Percentiles rank a stretch among this genome's conserved stretches.
Conservation (phyloP, 306 rosid genomes). For the Herpetospermum pedunculosum region DNA sequence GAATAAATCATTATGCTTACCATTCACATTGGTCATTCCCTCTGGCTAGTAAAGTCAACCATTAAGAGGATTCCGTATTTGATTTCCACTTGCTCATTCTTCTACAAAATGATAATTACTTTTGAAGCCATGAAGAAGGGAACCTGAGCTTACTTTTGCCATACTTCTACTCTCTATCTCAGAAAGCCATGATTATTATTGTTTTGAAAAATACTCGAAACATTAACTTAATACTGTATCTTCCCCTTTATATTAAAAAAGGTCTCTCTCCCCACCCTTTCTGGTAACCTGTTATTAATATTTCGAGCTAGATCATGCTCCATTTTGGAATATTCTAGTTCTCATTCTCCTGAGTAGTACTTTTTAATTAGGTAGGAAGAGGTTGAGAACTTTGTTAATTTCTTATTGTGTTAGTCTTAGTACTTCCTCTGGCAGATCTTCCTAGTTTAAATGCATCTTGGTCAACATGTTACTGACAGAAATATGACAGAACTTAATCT, state of each 20-base stretch:
- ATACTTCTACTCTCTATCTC: neutral
- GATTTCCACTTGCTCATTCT: neutral
- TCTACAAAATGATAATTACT: neutral
- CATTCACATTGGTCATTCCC: neutral
- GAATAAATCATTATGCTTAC: neutral
- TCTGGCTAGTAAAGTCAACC: neutral
- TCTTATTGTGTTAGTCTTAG: neutral
- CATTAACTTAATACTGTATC: neutral
- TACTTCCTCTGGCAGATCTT: neutral
- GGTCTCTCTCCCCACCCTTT: neutral
- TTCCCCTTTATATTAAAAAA: neutral
- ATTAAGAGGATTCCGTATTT: neutral
- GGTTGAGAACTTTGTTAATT: neutral
- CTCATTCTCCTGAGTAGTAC: neutral
- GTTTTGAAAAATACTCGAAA: neutral
- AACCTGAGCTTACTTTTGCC: neutral
- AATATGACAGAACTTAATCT: slow-evolving; percentile 9
- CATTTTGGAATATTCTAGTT: neutral
- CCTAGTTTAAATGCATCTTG: neutral
- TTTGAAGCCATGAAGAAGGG: neutral
- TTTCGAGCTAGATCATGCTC: neutral
- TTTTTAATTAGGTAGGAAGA: neutral
- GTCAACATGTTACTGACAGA: neutral
- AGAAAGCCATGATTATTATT: neutral
- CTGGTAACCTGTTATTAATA: neutral